Conservation (phyloP, 192 early-diverging fungal species). For the Coemansia sp. region DNA sequence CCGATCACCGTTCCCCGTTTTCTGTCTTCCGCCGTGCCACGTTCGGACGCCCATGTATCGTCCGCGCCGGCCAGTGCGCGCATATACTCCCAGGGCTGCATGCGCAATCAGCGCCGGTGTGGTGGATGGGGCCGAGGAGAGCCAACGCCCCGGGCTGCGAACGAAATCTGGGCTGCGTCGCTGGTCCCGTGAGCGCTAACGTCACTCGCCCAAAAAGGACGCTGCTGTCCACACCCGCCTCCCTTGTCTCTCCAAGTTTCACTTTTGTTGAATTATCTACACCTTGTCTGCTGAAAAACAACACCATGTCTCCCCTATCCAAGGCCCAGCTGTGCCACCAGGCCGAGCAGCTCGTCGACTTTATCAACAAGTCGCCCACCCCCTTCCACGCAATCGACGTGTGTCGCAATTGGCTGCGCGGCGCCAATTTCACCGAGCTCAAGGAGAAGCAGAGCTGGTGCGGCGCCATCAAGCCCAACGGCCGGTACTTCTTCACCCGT, state of each 20-base stretch:
- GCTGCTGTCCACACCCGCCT: neutral
- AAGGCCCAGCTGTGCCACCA: constrained; percentile 51
- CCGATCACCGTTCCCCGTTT: no score
- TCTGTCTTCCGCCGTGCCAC: no score
- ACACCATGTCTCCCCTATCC: constrained; percentile 1
- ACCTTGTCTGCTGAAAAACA: no score
- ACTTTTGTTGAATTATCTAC: neutral
- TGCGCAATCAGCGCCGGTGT: no score
- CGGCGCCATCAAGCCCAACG: constrained; percentile 64
- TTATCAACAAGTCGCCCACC: constrained; percentile 88
- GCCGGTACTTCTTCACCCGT: constrained; percentile 96
- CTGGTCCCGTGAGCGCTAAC: no score
- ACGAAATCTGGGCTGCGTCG: no score
- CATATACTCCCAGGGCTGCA: no score
- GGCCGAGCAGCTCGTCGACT: constrained; percentile 66
- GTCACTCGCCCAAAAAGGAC: neutral
- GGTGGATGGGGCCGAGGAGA: no score
- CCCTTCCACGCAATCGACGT: constrained; percentile 96
- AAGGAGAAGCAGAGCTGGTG: constrained; percentile 85
- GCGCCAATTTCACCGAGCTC: constrained; percentile 82
- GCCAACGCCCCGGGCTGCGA: no score
- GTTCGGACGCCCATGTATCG: no score
- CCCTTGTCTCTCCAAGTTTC: neutral
- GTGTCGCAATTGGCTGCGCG: constrained; percentile 61
- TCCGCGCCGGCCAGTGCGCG: no score